Conservation (phyloP, 1,284 basidiomycete species). For the Wallemia hederae region DNA sequence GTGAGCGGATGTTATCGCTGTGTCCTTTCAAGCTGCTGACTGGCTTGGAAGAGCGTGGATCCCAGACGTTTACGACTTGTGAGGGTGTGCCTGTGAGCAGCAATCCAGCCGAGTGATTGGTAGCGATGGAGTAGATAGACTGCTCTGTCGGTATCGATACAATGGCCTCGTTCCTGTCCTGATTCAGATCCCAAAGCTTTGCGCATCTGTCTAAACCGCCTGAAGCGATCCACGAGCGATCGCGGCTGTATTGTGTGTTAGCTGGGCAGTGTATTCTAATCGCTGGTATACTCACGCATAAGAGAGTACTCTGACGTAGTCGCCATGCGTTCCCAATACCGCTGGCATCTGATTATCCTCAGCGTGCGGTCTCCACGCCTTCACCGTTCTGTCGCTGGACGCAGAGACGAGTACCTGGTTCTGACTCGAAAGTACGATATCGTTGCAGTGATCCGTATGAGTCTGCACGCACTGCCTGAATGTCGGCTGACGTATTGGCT, state of each 20-base stretch:
- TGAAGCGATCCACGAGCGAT: constrained; percentile 62
- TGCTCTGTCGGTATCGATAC: constrained; percentile 11
- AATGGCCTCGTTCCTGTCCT: background rate
- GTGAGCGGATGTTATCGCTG: constrained; percentile 77
- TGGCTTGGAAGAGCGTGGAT: constrained; percentile 49
- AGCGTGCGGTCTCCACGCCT: constrained; percentile 70
- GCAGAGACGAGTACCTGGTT: constrained; percentile 70
- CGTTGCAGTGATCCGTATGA: constrained; percentile 27
- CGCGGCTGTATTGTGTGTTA: constrained; percentile 21
- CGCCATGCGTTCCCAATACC: constrained; percentile 55
- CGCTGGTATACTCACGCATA: constrained; percentile 1
- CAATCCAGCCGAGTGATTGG: constrained; percentile 27
- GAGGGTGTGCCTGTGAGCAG: constrained; percentile 78
- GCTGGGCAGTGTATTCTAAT: constrained; percentile 8
- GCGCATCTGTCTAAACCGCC: constrained; percentile 33
- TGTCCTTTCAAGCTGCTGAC: constrained; percentile 62
- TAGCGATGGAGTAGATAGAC: constrained; percentile 7
- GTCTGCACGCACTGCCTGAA: constrained; percentile 61
- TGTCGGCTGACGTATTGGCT: constrained; percentile 10
- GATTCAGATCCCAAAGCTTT: background rate
- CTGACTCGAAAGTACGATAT: constrained; percentile 65
- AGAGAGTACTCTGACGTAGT: constrained; percentile 42
- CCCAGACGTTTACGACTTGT: constrained; percentile 67
- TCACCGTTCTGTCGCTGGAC: constrained; percentile 81
- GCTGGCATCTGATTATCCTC: constrained; percentile 26